phyloP scores from a whole-genome alignment of 176 grass and related monocot genomes.

The Aegilops umbellulata region DNA sequence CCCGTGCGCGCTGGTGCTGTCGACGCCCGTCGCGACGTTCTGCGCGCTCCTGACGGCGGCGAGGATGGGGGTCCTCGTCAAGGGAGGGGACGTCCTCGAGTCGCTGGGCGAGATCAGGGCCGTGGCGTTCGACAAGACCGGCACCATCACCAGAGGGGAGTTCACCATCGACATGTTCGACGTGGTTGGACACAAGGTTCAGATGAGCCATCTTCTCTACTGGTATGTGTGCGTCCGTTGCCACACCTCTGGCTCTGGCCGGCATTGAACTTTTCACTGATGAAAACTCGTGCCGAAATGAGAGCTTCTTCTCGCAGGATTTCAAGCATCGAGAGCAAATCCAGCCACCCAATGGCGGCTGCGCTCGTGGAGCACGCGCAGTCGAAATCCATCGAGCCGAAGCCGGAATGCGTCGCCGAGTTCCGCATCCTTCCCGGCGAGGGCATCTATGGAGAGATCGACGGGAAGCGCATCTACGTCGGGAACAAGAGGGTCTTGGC shows the following conservation, averaged over 20 bases:
- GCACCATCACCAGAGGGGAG: constrained; percentile 69
- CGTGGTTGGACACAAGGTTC: constrained; percentile 17
- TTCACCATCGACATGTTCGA: constrained; percentile 53
- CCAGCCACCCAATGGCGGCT: constrained; percentile 80
- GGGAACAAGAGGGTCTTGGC: constrained; percentile 54
- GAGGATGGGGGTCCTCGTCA: constrained; percentile 53
- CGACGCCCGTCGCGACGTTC: constrained; percentile 69
- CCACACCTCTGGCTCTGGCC: not conserved
- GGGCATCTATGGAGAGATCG: constrained; percentile 56
- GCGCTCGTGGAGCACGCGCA: constrained; percentile 64
- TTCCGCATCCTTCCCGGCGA: constrained; percentile 64
- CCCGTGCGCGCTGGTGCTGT: constrained; percentile 73
- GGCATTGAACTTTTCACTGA: not conserved
- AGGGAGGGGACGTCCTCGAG: constrained; percentile 76
- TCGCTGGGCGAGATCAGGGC: constrained; percentile 38
- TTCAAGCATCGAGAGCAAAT: constrained; percentile 78
- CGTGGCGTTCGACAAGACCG: constrained; percentile 79
- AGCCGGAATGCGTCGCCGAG: constrained; percentile 41
- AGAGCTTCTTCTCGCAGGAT: constrained; percentile 37
- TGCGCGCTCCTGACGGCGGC: constrained; percentile 62
- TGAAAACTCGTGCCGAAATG: not conserved
- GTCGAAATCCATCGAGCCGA: constrained; percentile 46
- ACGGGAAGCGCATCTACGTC: constrained; percentile 51
- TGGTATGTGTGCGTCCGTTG: constrained; percentile 23
- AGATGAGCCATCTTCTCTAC: constrained; percentile 46